phyloP scores from a whole-genome alignment of 1,139 yeast species.

The Scheffersomyces quercinus region DNA sequence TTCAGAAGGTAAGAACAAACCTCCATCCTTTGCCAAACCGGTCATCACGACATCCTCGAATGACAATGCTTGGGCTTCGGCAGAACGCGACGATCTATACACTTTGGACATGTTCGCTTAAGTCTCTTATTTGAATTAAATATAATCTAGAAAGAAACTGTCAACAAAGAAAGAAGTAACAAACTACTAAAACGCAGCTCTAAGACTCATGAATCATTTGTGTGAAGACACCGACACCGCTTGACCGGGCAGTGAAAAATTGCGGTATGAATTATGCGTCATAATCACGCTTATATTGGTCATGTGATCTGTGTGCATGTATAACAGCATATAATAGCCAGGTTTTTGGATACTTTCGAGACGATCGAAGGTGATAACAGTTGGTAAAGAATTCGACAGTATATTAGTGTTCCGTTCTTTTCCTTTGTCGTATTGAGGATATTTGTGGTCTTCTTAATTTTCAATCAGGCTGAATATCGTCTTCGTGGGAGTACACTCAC shows the following conservation, averaged over 20 bases:
- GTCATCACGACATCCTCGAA: conserved; percentile 93
- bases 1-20: conserved; percentile 82
- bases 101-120: conserved; percentile 37
- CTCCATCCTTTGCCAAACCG: conserved; percentile 96
- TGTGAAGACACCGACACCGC: neutral
- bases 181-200: neutral
- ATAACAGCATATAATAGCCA: too few species aligned
- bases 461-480: too few species aligned
- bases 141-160: neutral
- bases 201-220: conserved; percentile 1
- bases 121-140: neutral
- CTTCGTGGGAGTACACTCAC: too few species aligned
- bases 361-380: too few species aligned
- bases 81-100: conserved; percentile 87
- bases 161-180: neutral
- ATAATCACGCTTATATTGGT: neutral
- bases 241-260: too few species aligned
- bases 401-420: too few species aligned
- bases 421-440: too few species aligned
- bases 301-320: neutral
- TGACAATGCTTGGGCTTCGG: conserved; percentile 53
- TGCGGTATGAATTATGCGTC: neutral
- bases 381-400: too few species aligned
- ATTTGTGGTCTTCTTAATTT: too few species aligned
- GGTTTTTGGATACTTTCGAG: too few species aligned